Percentiles rank a stretch among this genome's conserved stretches.
phyloP scores from a whole-genome alignment of 495 filamentous ascomycete genomes.

The Penicillium taxi region DNA sequence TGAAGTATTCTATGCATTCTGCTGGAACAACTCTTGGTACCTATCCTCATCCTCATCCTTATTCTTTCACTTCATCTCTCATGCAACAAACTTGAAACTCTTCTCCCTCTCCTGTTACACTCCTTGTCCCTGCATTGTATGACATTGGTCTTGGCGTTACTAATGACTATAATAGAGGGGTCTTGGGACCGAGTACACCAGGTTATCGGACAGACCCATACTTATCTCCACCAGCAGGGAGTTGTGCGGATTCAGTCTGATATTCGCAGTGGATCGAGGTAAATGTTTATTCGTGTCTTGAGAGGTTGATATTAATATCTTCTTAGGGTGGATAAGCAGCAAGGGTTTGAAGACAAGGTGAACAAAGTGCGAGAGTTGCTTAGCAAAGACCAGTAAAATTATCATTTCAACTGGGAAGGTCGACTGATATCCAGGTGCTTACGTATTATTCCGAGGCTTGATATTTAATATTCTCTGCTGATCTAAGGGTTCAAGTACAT shows the following conservation, averaged over 20 bases:
- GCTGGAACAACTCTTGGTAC: constrained; percentile 86
- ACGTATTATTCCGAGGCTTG: no score
- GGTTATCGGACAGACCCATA: constrained; percentile 86
- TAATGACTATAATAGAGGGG: constrained; percentile 53
- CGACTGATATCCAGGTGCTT: no score
- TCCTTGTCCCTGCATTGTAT: no score
- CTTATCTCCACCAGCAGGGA: constrained; percentile 71
- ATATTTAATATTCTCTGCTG: no score
- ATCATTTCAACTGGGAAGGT: no score
- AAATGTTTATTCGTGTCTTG: constrained; percentile 14
- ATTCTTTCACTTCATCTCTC: constrained; percentile 3
- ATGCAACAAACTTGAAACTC: not conserved
- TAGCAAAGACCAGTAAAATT: constrained; percentile 28
- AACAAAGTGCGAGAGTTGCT: constrained; percentile 53
- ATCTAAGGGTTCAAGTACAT: no score
- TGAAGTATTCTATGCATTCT: constrained; percentile 83
- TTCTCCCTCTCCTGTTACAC: not conserved
- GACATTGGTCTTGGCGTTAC: no score
- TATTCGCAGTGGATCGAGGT: constrained; percentile 82
- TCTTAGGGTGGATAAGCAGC: constrained; percentile 59
- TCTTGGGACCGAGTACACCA: constrained; percentile 84
- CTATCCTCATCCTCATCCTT: no score
- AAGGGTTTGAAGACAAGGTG: constrained; percentile 61
- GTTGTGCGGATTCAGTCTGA: constrained; percentile 79
- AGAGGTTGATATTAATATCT: constrained; percentile 2